Base-by-base conservation (phyloP, 2,329 filamentous ascomycete genomes). In the Alternaria brassicae region DNA sequence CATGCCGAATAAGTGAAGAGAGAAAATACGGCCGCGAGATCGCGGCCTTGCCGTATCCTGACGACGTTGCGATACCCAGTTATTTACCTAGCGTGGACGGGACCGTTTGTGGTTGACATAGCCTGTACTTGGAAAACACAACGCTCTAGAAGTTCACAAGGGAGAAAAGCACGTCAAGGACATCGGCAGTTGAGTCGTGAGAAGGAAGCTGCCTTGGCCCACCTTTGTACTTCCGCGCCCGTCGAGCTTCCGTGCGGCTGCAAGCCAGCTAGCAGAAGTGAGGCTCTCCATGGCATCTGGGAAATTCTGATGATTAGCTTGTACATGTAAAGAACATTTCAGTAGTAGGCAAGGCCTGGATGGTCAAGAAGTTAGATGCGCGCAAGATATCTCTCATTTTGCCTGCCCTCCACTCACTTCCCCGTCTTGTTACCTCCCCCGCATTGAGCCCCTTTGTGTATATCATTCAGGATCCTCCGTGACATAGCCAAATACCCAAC, bases 301-400 rank as follows among this genome's bases (percentile, higher is more conserved):
- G 9, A 21, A 21, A 40, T 40, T 21, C 17, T 6, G 10, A 40
- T 40, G 10, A 13, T 7, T 2, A 40, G 17, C 17, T 40, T 40
- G 12, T 10, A 21, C 19, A 9, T 21, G 13, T 21, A 40, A 21
- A 40, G 3, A 21, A 4, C 9, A 21, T 40, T 2, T 40, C 17
- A 40, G 3, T 21, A 12, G 10, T 13, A 21, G 17, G 17, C 19
- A 13, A 40, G 19, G 37, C 37, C 37, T 40, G 9, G 6, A 21
- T 10, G 17, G 34, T 9, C 10, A 47, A 34, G 23, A 7, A 13
- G 30, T 34, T 15, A 47, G 28, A 32, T 48, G 44, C 19, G 21
- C 28, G 19, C 44, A 48, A 48, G 30, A 48, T 48, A 17, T 48
- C 44, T 48, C 44, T 48, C 44, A 48, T 48, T 48, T 36, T 48